phyloP scores from a whole-genome alignment of 176 grass and related monocot genomes.

The Secale cereale region DNA sequence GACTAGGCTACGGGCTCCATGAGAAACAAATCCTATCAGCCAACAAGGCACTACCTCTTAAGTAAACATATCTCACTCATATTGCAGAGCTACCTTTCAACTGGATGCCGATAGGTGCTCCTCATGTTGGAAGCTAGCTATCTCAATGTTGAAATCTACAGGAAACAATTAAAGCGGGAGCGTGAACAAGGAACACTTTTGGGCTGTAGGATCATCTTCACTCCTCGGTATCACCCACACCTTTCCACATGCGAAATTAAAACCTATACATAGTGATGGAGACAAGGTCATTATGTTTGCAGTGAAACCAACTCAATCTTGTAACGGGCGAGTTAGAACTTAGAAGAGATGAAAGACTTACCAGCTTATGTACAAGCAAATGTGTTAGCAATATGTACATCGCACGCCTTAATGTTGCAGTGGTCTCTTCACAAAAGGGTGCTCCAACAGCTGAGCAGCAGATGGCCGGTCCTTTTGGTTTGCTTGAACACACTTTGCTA shows the following conservation, averaged over 20 bases:
- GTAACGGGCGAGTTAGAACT: neutral
- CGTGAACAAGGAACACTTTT: neutral
- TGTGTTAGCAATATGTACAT: too few species aligned
- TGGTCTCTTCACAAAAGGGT: too few species aligned
- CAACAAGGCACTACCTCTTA: neutral
- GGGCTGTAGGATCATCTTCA: neutral
- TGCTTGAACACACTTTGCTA: too few species aligned
- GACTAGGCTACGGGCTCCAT: neutral
- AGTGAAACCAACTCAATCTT: neutral
- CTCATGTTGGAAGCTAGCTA: neutral
- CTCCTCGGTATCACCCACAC: neutral
- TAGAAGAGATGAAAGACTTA: too few species aligned
- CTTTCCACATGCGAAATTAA: neutral
- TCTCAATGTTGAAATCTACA: neutral
- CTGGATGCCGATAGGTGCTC: neutral
- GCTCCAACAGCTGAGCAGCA: too few species aligned
- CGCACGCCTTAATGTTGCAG: too few species aligned
- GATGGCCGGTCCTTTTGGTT: too few species aligned
- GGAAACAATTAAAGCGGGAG: neutral
- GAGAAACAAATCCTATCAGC: neutral
- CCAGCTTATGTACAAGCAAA: too few species aligned
- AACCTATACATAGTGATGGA: neutral
- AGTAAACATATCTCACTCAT: neutral
- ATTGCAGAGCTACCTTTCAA: neutral
- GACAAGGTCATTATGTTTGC: neutral